Conservation (phyloP, 306 rosid genomes). For the Elaeagnus macrophylla region DNA sequence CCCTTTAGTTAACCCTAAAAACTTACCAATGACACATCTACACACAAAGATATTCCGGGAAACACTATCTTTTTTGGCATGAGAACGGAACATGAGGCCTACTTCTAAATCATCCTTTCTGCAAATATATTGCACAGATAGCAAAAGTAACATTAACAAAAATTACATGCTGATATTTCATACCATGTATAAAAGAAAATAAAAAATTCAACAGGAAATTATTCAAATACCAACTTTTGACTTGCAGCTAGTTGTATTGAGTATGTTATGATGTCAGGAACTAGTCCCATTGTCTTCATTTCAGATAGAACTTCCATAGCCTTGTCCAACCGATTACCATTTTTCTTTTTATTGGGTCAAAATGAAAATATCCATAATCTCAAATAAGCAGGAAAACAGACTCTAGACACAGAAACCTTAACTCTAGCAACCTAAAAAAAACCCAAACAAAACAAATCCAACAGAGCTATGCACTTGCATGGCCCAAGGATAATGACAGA, state of each 20-base stretch:
- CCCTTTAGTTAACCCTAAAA: constrained; percentile 5
- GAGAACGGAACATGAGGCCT: constrained; percentile 65
- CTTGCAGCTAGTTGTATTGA: constrained; percentile 72
- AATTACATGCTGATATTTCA: constrained; percentile 1
- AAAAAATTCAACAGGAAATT: constrained; percentile 4
- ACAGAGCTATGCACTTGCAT: too few species aligned
- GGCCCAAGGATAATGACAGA: too few species aligned
- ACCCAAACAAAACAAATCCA: too few species aligned
- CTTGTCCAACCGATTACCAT: constrained; percentile 72
- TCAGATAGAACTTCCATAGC: constrained; percentile 75
- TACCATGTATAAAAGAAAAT: background rate
- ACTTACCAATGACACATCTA: constrained; percentile 70
- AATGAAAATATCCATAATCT: too few species aligned
- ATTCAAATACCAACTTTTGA: constrained; percentile 61
- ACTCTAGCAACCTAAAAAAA: too few species aligned
- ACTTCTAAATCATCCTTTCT: constrained; percentile 74
- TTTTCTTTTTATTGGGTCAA: too few species aligned
- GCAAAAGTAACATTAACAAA: too few species aligned
- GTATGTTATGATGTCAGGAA: constrained; percentile 79
- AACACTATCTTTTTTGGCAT: constrained; percentile 67
- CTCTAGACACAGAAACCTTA: too few species aligned
- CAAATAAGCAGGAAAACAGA: too few species aligned
- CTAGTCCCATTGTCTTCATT: constrained; percentile 68
- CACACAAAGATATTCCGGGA: constrained; percentile 47
- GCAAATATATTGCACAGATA: constrained; percentile 19